Conservation (phyloP, 2,329 filamentous ascomycete species). For the Cladosporium sp. region DNA sequence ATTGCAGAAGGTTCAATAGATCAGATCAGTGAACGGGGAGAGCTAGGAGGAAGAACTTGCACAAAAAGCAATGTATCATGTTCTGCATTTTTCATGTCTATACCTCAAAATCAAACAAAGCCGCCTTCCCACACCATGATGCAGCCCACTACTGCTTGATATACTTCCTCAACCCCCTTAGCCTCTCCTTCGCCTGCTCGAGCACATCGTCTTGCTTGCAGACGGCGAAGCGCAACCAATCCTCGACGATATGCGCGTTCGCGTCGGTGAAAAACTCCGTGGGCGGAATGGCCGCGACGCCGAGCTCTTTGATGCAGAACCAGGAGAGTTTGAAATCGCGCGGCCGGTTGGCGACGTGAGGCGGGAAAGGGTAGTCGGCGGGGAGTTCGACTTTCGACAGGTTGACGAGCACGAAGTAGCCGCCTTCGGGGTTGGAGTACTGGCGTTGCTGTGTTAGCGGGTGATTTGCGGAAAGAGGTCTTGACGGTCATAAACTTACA, state of each 20-base stretch:
- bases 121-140: no score
- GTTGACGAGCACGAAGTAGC: conserved; percentile 96
- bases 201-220: conserved; percentile 87
- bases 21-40: no score
- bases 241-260: conserved; percentile 81
- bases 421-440: conserved; percentile 91
- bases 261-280: conserved; percentile 92
- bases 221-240: conserved; percentile 92
- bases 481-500: conserved; percentile 18
- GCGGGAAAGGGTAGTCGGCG: conserved; percentile 78
- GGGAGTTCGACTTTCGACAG: conserved; percentile 83
- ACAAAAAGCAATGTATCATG: no score
- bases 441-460: conserved; percentile 18
- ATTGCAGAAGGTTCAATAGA: no score
- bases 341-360: conserved; percentile 79
- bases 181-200: conserved; percentile 46
- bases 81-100: no score
- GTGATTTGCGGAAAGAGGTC: not conserved
- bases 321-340: conserved; percentile 92
- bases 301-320: conserved; percentile 96
- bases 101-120: no score
- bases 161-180: conserved; percentile 48
- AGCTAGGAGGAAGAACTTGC: no score
- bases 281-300: conserved; percentile 91
- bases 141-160: conserved; percentile 35